Conservation (phyloP, 225 moss, liverwort and hornwort species). For the Marchantia polymorpha region DNA sequence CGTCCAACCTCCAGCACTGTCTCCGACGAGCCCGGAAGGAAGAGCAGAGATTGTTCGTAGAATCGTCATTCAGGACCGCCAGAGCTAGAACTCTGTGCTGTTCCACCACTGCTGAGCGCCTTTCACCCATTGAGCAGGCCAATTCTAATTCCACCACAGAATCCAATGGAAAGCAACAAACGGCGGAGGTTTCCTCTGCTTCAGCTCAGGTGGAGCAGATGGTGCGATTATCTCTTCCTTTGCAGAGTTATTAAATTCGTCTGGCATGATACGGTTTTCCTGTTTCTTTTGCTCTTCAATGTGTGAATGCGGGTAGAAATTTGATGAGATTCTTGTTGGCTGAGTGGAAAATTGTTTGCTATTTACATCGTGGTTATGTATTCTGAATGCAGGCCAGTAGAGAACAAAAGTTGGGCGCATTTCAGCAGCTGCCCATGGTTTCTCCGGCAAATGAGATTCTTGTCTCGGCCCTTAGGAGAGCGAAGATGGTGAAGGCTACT, state of each 20-base stretch:
- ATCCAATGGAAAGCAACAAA: neutral
- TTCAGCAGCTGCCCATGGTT: constrained; percentile 96
- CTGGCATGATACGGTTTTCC: too few relatives aligned
- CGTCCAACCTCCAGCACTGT: neutral
- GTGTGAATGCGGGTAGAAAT: too few relatives aligned
- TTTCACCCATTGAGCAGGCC: constrained; percentile 5
- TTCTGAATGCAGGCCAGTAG: constrained; percentile 29
- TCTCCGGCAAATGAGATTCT: constrained; percentile 90
- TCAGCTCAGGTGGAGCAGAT: constrained; percentile 5
- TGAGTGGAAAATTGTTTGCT: too few relatives aligned
- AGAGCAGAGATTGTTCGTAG: neutral
- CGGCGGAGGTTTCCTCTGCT: neutral
- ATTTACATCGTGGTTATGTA: too few relatives aligned
- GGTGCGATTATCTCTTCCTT: neutral
- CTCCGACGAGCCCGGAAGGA: neutral
- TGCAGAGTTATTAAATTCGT: too few relatives aligned
- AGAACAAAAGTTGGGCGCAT: constrained; percentile 77
- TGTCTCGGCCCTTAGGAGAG: constrained; percentile 76
- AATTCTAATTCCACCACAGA: neutral
- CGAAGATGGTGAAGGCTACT: constrained; percentile 95
- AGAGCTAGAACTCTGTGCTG: neutral
- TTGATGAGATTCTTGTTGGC: too few relatives aligned
- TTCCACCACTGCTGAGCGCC: constrained; percentile 7
- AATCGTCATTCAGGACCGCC: neutral
- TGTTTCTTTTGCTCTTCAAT: too few relatives aligned